Conservation (phyloP, 306 rosid species). For the Cicer judaicum region DNA sequence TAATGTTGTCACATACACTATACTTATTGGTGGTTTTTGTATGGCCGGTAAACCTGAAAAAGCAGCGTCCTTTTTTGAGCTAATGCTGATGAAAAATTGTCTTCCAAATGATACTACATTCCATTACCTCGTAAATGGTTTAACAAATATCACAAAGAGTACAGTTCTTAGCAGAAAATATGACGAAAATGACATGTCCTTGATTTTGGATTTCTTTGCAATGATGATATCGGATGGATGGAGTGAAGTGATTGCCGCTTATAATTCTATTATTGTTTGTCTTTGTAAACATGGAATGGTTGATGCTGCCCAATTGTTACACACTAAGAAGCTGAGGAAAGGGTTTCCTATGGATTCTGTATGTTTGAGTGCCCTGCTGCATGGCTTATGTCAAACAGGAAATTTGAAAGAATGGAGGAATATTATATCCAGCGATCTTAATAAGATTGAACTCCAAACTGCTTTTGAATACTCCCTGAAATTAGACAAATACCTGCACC, state of each 20-base stretch:
- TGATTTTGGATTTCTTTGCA: conserved; percentile 61
- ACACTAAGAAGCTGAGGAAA: conserved; percentile 56
- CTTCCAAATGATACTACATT: conserved; percentile 71
- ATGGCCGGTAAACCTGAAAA: conserved; percentile 63
- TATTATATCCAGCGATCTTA: conserved; percentile 54
- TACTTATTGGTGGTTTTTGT: conserved; percentile 71
- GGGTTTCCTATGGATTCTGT: conserved; percentile 62
- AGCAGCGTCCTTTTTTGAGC: conserved; percentile 73
- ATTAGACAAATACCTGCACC: conserved; percentile 61
- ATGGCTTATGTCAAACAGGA: conserved; percentile 73
- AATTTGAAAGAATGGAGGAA: conserved; percentile 71
- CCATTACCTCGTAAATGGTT: conserved; percentile 79
- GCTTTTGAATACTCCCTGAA: conserved; percentile 63
- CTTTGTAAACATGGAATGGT: conserved; percentile 75
- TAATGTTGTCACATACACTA: conserved; percentile 79
- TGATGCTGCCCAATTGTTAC: conserved; percentile 65
- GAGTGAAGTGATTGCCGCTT: conserved; percentile 57
- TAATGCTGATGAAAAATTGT: conserved; percentile 74
- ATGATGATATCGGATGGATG: conserved; percentile 77
- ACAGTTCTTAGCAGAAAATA: conserved; percentile 37
- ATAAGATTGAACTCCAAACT: conserved; percentile 57
- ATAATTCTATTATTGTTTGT: conserved; percentile 71
- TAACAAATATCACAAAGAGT: conserved; percentile 46
- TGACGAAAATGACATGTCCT: conserved; percentile 45
- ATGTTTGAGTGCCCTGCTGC: conserved; percentile 66